phyloP scores from a whole-genome alignment of 768 basidiomycete species.

The Saitozyma podzolica region DNA sequence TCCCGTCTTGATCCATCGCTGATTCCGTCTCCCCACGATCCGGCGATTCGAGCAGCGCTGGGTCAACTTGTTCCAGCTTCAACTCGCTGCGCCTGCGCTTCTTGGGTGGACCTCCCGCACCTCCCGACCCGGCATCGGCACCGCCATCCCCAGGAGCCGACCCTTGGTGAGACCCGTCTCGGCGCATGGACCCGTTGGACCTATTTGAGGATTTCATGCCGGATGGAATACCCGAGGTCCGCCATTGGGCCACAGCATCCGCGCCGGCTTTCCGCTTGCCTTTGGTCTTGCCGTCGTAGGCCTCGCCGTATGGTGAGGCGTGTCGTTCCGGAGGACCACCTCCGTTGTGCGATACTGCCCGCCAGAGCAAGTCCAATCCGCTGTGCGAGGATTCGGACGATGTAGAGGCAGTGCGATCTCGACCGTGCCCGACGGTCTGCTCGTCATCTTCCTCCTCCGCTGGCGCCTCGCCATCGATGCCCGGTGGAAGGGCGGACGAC shows the following conservation, averaged over 20 bases:
- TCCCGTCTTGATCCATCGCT: neutral
- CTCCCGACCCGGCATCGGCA: too few relatives aligned
- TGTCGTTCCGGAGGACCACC: neutral
- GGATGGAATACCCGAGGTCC: conserved; percentile 33
- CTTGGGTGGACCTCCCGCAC: conserved; percentile 12
- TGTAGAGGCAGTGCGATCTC: conserved; percentile 32
- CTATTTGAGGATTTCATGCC: conserved; percentile 8
- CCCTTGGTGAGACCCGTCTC: too few relatives aligned
- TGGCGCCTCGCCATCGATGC: conserved; percentile 11
- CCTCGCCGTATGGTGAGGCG: neutral
- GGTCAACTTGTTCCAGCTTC: conserved; percentile 25
- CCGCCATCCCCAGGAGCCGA: too few relatives aligned
- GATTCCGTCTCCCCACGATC: conserved; percentile 2
- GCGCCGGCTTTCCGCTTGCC: conserved; percentile 46
- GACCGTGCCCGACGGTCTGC: conserved; percentile 39
- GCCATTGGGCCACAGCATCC: conserved; percentile 44
- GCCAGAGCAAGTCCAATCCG: conserved; percentile 38
- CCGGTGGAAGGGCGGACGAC: conserved; percentile 21
- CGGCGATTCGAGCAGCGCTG: conserved; percentile 8
- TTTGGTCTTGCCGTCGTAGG: conserved; percentile 17
- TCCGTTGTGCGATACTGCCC: conserved; percentile 20
- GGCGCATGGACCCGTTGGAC: too few relatives aligned
- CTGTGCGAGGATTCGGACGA: conserved; percentile 40
- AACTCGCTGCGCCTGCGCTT: conserved; percentile 26
- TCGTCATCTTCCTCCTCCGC: conserved; percentile 46